phyloP scores from a whole-genome alignment of 108 stramenopile species.

The Pseudonitzschia multiseries region DNA sequence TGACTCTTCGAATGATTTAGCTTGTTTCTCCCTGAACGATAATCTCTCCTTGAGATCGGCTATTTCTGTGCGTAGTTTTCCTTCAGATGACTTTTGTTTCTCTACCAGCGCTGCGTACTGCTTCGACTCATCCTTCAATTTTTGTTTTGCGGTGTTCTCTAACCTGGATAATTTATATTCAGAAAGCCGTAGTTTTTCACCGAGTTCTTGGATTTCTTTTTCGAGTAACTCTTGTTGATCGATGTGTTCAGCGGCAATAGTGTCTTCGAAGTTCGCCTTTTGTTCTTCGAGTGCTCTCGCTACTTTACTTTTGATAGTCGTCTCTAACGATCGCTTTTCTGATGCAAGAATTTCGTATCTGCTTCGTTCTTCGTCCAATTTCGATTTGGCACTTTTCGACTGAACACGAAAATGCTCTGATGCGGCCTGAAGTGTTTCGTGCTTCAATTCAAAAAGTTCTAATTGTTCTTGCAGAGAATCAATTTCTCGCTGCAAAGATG shows the following conservation, averaged over 20 bases:
- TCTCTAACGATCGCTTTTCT: constrained; percentile 1
- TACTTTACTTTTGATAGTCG: constrained; percentile 6
- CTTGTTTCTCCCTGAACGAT: background rate
- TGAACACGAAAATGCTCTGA: constrained; percentile 29
- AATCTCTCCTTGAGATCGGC: background rate
- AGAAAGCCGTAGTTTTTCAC: background rate
- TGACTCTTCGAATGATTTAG: constrained; percentile 11
- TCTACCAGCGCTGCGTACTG: background rate
- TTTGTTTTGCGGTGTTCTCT: background rate
- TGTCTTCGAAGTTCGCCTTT: constrained; percentile 6
- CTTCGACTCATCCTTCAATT: background rate
- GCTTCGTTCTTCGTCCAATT: constrained; percentile 25
- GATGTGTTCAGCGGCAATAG: background rate
- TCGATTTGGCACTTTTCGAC: constrained; percentile 15
- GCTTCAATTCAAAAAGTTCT: constrained; percentile 24
- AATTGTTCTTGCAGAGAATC: constrained; percentile 22
- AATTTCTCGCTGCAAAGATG: constrained; percentile 16
- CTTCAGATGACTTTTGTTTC: background rate
- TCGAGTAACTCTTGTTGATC: background rate
- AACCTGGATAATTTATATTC: constrained; percentile 1
- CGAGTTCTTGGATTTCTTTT: constrained; percentile 7
- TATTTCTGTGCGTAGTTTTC: constrained; percentile 1
- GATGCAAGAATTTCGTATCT: constrained; percentile 17
- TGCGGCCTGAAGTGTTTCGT: constrained; percentile 35
- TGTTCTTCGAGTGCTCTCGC: background rate